phyloP scores from a whole-genome alignment of 2,329 filamentous ascomycete genomes.

The Paraconiothyrium sp. region DNA sequence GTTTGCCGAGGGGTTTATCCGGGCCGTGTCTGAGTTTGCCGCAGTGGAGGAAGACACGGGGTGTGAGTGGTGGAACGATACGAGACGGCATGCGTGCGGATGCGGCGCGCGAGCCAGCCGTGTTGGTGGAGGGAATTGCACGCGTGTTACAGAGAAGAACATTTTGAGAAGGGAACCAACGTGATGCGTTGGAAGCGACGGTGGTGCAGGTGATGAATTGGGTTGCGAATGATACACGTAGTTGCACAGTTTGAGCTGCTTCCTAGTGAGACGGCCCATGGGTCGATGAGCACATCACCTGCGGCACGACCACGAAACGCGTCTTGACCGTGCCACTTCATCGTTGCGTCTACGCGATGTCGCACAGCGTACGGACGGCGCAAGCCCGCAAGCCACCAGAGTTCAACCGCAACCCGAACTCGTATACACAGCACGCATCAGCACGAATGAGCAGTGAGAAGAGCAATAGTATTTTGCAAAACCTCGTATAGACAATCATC shows the following conservation, averaged over 20 bases:
- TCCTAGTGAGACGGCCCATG: not conserved
- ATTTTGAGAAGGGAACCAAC: not conserved
- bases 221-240: not conserved
- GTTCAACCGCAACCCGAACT: not conserved
- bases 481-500: slow-evolving; percentile 1
- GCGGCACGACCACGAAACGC: not conserved
- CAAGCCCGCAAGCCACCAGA: slow-evolving; percentile 11
- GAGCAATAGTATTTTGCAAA: slow-evolving; percentile 9
- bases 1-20: slow-evolving; percentile 10
- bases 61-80: not conserved
- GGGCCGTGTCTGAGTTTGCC: not conserved
- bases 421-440: not conserved
- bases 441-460: not conserved
- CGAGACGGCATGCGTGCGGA: not conserved
- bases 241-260: not conserved
- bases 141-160: not conserved
- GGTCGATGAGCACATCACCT: not conserved
- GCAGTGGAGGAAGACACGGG: no score
- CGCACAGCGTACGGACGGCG: slow-evolving; percentile 5
- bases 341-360: slow-evolving; percentile 12
- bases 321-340: not conserved
- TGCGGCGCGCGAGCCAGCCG: slow-evolving; percentile 8
- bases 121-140: not conserved
- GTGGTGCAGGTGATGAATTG: not conserved
- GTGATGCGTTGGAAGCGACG: not conserved